Base-by-base conservation (phyloP, 2,329 filamentous ascomycete genomes). In the Drechslerella stenobrocha region DNA sequence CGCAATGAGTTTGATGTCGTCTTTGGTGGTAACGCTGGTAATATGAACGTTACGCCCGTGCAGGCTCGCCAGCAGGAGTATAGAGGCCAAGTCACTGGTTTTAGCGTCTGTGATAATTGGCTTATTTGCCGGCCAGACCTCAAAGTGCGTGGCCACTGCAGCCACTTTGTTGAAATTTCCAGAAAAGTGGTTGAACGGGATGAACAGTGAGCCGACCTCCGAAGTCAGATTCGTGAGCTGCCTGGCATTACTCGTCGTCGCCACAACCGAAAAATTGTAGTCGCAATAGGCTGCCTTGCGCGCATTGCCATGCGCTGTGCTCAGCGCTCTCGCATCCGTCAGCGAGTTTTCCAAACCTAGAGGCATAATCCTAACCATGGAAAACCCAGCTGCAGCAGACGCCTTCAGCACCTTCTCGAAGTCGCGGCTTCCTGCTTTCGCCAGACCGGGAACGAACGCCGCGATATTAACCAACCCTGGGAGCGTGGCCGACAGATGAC, bases 121-220 rank as follows among this genome's bases (percentile, higher is more conserved):
- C 79, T 91, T 91, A 79, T 84, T 85, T 2, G 80, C 79, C 32
- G 88, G 88, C 88, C 88, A 91, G 22, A 84, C 81, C 67, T 86
- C 86, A 73, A 91, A 91, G 78, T 91, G 88, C 66, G 85, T 83
- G 53, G 87, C 89, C 69, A 90, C 87, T 7, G 87, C 84, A 18
- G 88, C 87, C 45, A 90, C 88, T 79, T 89, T 89, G 81, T 84
- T 90, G 76, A 91, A 90, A 76, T 90, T 91, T 72, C 87, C 87
- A 65, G 87, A 88, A 23, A 90, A 79, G 76, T 89, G 80, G 77
- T 91, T 89, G 80, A 91, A 91, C 11, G 88, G 88, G 70, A 91
- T 88, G 78, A 90, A 91, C 42, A 91, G 80, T 18, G 88, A 89
- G 24, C 88, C 88, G 58, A 91, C 88, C 71, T 90, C 87, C 48